A percentile compares a stretch with the other conserved stretches of the same genome.
phyloP scores from a whole-genome alignment of 2,329 filamentous ascomycete species.

The Xylogone sp. region DNA sequence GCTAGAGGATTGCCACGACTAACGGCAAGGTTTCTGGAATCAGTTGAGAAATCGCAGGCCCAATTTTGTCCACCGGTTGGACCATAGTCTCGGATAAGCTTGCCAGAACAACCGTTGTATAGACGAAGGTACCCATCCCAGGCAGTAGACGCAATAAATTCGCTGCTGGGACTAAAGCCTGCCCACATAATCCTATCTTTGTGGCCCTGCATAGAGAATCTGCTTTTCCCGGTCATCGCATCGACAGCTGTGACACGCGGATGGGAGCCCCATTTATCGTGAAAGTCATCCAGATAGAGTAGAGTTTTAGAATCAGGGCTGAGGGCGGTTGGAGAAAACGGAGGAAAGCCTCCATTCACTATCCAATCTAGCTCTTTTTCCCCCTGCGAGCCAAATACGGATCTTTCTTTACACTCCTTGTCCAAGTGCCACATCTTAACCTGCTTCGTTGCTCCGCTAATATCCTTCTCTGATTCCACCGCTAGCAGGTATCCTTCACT shows the following conservation, averaged over 20 bases:
- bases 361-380: neutral
- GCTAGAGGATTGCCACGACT: neutral
- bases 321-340: neutral
- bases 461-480: neutral
- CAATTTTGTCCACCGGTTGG: conserved; percentile 1
- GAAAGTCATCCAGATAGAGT: neutral
- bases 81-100: neutral
- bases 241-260: neutral
- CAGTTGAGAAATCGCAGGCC: neutral
- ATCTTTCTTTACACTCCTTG: neutral
- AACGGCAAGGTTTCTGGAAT: neutral
- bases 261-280: neutral
- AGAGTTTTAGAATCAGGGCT: neutral
- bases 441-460: neutral
- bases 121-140: conserved; percentile 1
- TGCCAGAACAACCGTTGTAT: neutral
- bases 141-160: conserved; percentile 1
- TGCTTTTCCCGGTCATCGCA: neutral
- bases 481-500: neutral
- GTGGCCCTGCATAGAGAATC: neutral
- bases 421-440: neutral
- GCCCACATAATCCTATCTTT: conserved; percentile 3
- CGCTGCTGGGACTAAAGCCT: neutral
- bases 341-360: neutral
- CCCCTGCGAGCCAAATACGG: neutral